A percentile compares a stretch with the other conserved stretches of the same genome.
These are phyloP conservation scores for Carex scoparia DNA, from an alignment of 176 grass and related monocot species.

Conservation along the genomic window DNA sequence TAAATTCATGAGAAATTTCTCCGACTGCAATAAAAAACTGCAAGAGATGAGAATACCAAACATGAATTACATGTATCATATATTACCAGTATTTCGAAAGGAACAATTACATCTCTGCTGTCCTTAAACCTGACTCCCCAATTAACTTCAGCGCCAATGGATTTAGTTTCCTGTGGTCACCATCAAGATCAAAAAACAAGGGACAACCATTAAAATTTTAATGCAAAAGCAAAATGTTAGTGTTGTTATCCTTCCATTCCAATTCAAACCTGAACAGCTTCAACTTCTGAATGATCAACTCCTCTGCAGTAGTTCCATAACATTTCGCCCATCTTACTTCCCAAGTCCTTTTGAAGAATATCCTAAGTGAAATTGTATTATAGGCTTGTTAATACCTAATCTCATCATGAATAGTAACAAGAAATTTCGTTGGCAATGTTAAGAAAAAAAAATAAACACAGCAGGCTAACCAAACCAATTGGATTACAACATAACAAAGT, in stretches of 20 bases:
- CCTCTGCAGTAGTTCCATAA: conserved; percentile 97
- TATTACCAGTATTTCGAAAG: conserved; percentile 8
- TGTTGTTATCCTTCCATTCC: background rate
- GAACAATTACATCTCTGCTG: conserved; percentile 61
- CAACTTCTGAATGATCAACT: conserved; percentile 80
- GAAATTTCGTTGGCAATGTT: conserved; percentile 16
- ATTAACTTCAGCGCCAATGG: conserved; percentile 90
- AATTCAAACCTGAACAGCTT: conserved; percentile 68
- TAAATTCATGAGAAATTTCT: conserved; percentile 79
- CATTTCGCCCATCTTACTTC: conserved; percentile 71
- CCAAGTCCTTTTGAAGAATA: conserved; percentile 71
- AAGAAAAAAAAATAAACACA: conserved; percentile 17
- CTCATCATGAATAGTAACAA: background rate
- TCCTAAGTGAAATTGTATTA: conserved; percentile 44
- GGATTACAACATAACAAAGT: background rate
- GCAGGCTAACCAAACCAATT: conserved; percentile 14
- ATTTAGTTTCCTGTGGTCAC: conserved; percentile 80
- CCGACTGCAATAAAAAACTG: conserved; percentile 45
- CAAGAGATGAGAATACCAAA: conserved; percentile 24
- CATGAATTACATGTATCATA: background rate
- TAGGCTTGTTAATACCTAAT: background rate
- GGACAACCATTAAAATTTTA: background rate
- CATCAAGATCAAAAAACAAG: background rate
- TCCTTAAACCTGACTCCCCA: conserved; percentile 94
- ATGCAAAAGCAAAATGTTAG: background rate